These are phyloP conservation scores for Xylaria sp. DNA, from an alignment of 2,329 filamentous ascomycete genomes.

Conservation along the genomic window DNA sequence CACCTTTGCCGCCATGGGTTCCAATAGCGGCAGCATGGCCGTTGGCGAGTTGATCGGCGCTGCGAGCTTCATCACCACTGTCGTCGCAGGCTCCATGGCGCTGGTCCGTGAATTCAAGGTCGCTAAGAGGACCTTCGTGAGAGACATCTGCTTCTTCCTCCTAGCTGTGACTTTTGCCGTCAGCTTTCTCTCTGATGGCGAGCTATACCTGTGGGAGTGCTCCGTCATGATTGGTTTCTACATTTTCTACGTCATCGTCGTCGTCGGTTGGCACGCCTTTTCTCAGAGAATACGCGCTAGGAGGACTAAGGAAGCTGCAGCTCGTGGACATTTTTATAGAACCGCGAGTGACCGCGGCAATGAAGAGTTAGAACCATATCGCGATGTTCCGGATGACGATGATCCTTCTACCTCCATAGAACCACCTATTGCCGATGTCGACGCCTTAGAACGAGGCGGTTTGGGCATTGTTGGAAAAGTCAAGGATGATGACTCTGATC, in stretches of 20 bases:
- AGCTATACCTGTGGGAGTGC: constrained; percentile 83
- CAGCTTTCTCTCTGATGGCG: constrained; percentile 78
- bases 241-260: constrained; percentile 78
- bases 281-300: constrained; percentile 55
- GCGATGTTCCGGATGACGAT: constrained; percentile 55
- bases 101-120: constrained; percentile 93
- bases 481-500: constrained; percentile 50
- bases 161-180: constrained; percentile 81
- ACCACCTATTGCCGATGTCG: constrained; percentile 35
- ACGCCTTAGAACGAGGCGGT: constrained; percentile 40
- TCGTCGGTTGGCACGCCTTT: constrained; percentile 91
- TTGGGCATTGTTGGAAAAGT: constrained; percentile 37
- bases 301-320: constrained; percentile 62
- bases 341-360: constrained; percentile 42
- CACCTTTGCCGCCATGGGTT: constrained; percentile 96
- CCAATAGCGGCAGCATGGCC: constrained; percentile 93
- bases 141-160: constrained; percentile 90
- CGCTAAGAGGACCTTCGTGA: constrained; percentile 79
- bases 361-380: constrained; percentile 60
- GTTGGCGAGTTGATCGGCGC: constrained; percentile 93
- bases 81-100: constrained; percentile 96
- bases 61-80: constrained; percentile 90
- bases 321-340: constrained; percentile 67
- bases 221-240: constrained; percentile 88
- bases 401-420: constrained; percentile 34